Evolutionary conservation across 1,139 yeast genomes (phyloP).

Genomic region (Suzukiozyma palmioleophila): DNA sequence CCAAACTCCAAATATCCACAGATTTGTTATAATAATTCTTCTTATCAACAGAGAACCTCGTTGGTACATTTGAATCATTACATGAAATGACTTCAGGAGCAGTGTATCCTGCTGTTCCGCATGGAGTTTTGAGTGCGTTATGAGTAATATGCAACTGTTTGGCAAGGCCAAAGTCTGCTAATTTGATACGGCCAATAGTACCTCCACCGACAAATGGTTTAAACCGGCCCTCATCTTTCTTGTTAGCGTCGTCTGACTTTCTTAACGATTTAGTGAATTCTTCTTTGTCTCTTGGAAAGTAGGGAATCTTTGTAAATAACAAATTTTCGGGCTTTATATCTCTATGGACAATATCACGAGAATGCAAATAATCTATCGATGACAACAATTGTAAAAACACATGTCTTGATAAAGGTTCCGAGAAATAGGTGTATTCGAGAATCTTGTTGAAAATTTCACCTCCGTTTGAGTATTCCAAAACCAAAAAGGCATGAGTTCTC

Average conservation of each 20-base stretch:
- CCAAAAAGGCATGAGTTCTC: constrained; percentile 63
- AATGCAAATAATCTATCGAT: constrained; percentile 79
- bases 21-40: constrained; percentile 83
- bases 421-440: constrained; percentile 84
- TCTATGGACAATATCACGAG: constrained; percentile 85
- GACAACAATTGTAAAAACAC: constrained; percentile 79
- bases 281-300: constrained; percentile 42
- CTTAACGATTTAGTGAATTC: constrained; percentile 44
- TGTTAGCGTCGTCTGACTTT: constrained; percentile 70
- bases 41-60: constrained; percentile 24
- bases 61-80: constrained; percentile 19
- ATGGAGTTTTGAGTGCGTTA: constrained; percentile 54
- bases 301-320: constrained; percentile 50
- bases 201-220: constrained; percentile 81
- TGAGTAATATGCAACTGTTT: constrained; percentile 50
- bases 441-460: constrained; percentile 95
- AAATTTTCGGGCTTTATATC: constrained; percentile 95
- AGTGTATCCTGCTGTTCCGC: constrained; percentile 66
- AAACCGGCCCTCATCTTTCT: constrained; percentile 85
- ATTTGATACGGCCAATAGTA: constrained; percentile 76
- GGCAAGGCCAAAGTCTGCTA: constrained; percentile 92
- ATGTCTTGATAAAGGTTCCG: constrained; percentile 81
- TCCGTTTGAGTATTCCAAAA: constrained; percentile 83
- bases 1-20: constrained; percentile 96
- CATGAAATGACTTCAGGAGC: constrained; percentile 86